Conservation (phyloP, 805 yeast genomes). For the Ogataea philodendri region DNA sequence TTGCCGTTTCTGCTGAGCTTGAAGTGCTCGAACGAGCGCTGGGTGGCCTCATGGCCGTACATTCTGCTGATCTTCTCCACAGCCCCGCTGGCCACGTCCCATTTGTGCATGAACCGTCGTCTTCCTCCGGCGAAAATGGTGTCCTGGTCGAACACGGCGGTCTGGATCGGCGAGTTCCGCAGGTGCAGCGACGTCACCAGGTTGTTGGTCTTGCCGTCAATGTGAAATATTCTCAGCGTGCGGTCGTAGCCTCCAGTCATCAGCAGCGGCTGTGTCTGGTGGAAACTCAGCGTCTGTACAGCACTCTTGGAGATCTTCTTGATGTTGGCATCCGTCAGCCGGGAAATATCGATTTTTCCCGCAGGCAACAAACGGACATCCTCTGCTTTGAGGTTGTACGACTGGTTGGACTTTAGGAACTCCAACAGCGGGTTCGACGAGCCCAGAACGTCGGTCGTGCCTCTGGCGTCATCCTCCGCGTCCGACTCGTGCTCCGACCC, state of each 20-base stretch:
- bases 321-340: conserved; percentile 84
- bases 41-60: conserved; percentile 88
- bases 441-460: conserved; percentile 21
- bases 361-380: conserved; percentile 64
- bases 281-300: conserved; percentile 84
- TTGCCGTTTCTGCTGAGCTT: conserved; percentile 70
- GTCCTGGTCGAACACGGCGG: conserved; percentile 61
- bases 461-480: conserved; percentile 13
- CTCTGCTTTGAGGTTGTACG: conserved; percentile 25
- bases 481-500: conserved; percentile 36
- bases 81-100: conserved; percentile 66
- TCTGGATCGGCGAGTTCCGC: conserved; percentile 74
- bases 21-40: conserved; percentile 84
- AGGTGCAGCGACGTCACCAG: conserved; percentile 81
- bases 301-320: conserved; percentile 70
- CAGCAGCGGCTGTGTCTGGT: conserved; percentile 76
- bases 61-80: conserved; percentile 83
- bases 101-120: conserved; percentile 85
- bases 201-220: conserved; percentile 82
- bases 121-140: conserved; percentile 85
- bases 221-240: conserved; percentile 80
- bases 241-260: conserved; percentile 92
- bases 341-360: conserved; percentile 65
- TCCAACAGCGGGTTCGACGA: conserved; percentile 35
- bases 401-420: conserved; percentile 34